These are phyloP conservation scores for Pleodorina starrii DNA, from an alignment of 139 green algal genomes.

Conservation along the genomic window DNA sequence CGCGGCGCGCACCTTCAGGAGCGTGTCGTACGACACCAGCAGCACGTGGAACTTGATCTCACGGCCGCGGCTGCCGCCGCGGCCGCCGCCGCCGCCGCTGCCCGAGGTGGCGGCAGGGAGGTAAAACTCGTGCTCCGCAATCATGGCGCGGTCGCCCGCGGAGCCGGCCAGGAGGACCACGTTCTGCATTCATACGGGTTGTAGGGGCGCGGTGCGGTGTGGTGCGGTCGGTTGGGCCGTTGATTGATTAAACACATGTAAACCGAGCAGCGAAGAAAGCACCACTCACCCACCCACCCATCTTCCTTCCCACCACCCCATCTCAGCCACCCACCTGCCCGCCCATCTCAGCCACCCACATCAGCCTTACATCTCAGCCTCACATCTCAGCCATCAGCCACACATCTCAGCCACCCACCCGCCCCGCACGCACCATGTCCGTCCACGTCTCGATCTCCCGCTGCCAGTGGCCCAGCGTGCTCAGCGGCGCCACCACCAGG, in stretches of 20 bases:
- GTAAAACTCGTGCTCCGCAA: constrained; percentile 81
- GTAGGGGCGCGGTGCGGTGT: no score
- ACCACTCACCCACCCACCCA: no score
- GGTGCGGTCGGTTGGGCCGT: no score
- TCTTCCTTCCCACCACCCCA: not conserved
- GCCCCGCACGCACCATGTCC: constrained; percentile 73
- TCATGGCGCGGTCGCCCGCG: constrained; percentile 73
- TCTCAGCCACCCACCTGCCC: not conserved
- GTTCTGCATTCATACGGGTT: no score
- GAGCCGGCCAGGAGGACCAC: constrained; percentile 84
- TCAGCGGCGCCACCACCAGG: constrained; percentile 94
- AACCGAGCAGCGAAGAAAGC: no score
- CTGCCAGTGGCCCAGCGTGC: constrained; percentile 95
- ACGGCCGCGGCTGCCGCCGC: not conserved
- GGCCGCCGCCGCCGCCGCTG: not conserved
- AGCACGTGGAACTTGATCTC: constrained; percentile 81
- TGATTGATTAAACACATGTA: no score
- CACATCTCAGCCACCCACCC: not conserved
- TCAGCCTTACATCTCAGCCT: not conserved
- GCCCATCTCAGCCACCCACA: no score
- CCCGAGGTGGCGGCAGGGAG: no score
- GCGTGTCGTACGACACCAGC: constrained; percentile 86
- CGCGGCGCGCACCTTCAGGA: constrained; percentile 70
- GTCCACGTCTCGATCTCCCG: constrained; percentile 94
- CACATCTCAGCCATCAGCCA: not conserved